phyloP scores from a whole-genome alignment of 2,329 filamentous ascomycete species.

The Colletotrichum siamense region DNA sequence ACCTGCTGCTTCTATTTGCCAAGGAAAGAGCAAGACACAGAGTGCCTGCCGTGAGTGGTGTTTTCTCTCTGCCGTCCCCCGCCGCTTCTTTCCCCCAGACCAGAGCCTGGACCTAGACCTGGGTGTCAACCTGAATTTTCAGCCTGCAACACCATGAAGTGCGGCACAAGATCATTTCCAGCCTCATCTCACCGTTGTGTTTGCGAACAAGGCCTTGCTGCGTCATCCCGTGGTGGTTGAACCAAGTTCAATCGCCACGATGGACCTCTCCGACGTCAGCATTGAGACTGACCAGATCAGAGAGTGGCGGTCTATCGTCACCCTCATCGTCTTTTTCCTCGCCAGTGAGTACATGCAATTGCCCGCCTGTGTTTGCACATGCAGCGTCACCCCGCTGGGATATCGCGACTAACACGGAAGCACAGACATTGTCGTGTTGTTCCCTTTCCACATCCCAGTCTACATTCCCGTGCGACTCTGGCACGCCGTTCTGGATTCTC shows the following conservation, averaged over 20 bases:
- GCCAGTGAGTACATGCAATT: constrained; percentile 66
- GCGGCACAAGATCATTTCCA: background rate
- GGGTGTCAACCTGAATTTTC: background rate
- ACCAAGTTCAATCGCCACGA: background rate
- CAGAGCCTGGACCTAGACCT: background rate
- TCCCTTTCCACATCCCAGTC: constrained; percentile 70
- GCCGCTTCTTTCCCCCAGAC: background rate
- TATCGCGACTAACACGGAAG: background rate
- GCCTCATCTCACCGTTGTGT: background rate
- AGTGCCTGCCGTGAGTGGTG: background rate
- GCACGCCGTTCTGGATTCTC: constrained; percentile 45
- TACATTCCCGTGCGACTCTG: constrained; percentile 59
- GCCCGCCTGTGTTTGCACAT: background rate
- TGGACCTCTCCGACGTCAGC: constrained; percentile 26
- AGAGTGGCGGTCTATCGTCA: constrained; percentile 73
- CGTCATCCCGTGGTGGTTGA: background rate
- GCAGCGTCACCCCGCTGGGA: background rate
- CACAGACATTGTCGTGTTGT: constrained; percentile 71
- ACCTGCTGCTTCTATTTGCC: background rate
- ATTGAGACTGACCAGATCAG: constrained; percentile 61
- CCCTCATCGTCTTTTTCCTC: constrained; percentile 70
- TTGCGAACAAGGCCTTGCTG: background rate
- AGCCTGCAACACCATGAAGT: background rate
- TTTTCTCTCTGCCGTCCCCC: background rate
- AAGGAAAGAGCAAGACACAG: background rate